These are phyloP conservation scores for Hygrophorus russula DNA, from an alignment of 768 basidiomycete genomes.

Conservation along the genomic window DNA sequence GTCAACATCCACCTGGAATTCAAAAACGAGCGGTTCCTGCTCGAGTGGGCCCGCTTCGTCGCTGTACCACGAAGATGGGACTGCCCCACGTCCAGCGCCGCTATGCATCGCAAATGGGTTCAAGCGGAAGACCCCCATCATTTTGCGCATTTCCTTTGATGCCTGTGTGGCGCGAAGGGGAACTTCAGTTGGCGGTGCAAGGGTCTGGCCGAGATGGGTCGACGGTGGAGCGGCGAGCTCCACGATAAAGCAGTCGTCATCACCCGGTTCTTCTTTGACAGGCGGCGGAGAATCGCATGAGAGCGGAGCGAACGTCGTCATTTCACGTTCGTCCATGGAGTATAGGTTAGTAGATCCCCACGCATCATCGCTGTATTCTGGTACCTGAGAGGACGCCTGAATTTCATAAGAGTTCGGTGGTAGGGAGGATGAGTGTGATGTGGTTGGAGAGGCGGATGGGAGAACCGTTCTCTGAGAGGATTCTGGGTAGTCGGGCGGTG, in stretches of 20 bases:
- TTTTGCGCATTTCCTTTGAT: conserved; percentile 52
- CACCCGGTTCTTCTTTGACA: conserved; percentile 25
- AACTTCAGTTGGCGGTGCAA: conserved; percentile 51
- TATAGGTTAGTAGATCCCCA: conserved; percentile 4
- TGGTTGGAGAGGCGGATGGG: conserved; percentile 6
- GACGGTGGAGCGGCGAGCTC: conserved; percentile 21
- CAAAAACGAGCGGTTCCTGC: conserved; percentile 48
- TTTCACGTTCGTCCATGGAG: conserved; percentile 2
- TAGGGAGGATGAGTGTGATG: background rate
- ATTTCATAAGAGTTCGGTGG: conserved; percentile 8
- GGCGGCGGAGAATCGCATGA: background rate
- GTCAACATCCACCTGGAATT: conserved; percentile 47
- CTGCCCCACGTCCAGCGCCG: conserved; percentile 27
- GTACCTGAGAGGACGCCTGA: conserved; percentile 14
- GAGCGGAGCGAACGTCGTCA: background rate
- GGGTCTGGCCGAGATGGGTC: conserved; percentile 20
- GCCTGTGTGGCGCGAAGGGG: conserved; percentile 72
- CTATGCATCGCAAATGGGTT: conserved; percentile 67
- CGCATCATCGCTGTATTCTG: conserved; percentile 8
- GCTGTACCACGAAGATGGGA: conserved; percentile 28
- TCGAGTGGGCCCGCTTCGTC: conserved; percentile 49
- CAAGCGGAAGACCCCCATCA: conserved; percentile 73
- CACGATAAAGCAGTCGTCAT: conserved; percentile 34
- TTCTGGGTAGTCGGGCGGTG: conserved; percentile 12
- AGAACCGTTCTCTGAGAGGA: conserved; percentile 12